These are phyloP conservation scores for Acorus gramineus DNA, from an alignment of 106 monocot species.

Conservation along the genomic window DNA sequence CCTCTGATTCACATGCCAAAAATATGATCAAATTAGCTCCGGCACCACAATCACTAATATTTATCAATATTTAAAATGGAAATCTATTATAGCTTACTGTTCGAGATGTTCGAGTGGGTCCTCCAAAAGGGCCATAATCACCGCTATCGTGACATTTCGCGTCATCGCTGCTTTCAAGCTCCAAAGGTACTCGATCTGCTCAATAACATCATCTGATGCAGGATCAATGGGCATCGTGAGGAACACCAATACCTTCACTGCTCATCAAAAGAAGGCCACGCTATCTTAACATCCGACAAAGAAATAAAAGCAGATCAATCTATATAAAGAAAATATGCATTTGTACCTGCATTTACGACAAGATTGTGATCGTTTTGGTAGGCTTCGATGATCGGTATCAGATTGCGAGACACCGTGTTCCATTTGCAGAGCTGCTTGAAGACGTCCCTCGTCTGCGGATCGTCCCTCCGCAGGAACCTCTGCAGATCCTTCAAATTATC, in stretches of 20 bases:
- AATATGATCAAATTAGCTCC: background rate
- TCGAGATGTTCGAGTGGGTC: constrained; percentile 75
- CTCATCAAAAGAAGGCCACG: constrained; percentile 1
- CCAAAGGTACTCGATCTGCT: constrained; percentile 87
- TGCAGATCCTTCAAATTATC: constrained; percentile 93
- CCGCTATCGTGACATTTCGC: constrained; percentile 44
- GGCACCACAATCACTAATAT: too few relatives aligned
- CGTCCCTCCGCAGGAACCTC: constrained; percentile 74
- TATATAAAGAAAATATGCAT: background rate
- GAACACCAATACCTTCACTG: constrained; percentile 95
- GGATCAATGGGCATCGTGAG: constrained; percentile 91
- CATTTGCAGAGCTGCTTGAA: constrained; percentile 97
- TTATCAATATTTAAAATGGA: too few relatives aligned
- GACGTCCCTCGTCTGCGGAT: constrained; percentile 51
- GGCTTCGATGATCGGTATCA: constrained; percentile 64
- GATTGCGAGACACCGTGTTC: constrained; percentile 60
- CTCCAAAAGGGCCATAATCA: constrained; percentile 75
- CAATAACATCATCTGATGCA: constrained; percentile 46
- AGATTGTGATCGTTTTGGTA: constrained; percentile 57
- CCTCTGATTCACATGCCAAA: constrained; percentile 28
- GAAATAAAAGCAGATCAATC: background rate
- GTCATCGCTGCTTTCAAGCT: constrained; percentile 63
- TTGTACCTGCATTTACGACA: constrained; percentile 46
- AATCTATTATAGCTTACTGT: constrained; percentile 21
- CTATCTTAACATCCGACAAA: background rate